A percentile compares a stretch with the other conserved stretches of the same genome.
Conservation (phyloP, 768 basidiomycete species). For the Boletus barrowsii region DNA sequence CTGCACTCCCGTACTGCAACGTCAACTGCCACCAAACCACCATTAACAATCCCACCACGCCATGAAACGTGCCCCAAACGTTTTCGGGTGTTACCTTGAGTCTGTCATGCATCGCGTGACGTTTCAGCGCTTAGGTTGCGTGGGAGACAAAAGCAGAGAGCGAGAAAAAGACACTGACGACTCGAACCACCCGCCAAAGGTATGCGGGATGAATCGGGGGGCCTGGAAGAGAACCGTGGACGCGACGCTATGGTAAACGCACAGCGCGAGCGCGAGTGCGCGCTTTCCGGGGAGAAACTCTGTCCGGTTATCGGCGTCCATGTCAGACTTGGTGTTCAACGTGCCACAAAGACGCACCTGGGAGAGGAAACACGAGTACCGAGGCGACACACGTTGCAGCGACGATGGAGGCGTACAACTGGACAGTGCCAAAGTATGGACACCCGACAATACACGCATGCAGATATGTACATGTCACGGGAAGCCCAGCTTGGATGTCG, state of each 20-base stretch:
- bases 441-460: too few species aligned
- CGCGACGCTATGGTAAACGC: conserved; percentile 69
- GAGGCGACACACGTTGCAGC: conserved; percentile 59
- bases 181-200: conserved; percentile 61
- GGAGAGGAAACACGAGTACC: conserved; percentile 65
- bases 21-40: conserved; percentile 83
- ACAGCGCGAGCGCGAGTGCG: conserved; percentile 72
- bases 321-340: neutral
- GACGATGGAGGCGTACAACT: conserved; percentile 70
- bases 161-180: conserved; percentile 40
- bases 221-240: conserved; percentile 75
- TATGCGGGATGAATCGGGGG: conserved; percentile 75
- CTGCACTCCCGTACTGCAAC: conserved; percentile 46
- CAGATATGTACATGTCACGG: neutral
- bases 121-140: neutral
- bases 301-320: conserved; percentile 22
- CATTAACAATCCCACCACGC: conserved; percentile 67
- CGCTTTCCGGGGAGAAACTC: conserved; percentile 86
- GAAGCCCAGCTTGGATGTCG: neutral
- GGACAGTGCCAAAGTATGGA: neutral
- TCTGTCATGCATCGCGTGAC: neutral
- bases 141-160: neutral
- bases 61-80: conserved; percentile 72
- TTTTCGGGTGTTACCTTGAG: conserved; percentile 64
- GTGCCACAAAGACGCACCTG: conserved; percentile 47